phyloP scores from a whole-genome alignment of 176 grass and related monocot genomes.

The Avena eriantha region DNA sequence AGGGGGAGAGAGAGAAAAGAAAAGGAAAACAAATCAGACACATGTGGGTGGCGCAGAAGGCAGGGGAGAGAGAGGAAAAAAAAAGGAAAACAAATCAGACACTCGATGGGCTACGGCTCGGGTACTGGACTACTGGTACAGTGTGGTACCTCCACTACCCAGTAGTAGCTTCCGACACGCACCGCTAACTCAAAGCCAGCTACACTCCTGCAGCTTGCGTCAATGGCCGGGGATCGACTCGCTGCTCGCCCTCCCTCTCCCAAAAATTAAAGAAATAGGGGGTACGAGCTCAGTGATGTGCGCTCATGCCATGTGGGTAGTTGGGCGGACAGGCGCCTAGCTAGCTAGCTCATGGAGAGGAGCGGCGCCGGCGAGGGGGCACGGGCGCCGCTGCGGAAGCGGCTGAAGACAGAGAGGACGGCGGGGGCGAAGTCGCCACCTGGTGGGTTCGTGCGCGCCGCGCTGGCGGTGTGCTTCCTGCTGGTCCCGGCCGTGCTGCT shows the following conservation, averaged over 20 bases:
- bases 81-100: too few relatives aligned
- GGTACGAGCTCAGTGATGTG: background rate
- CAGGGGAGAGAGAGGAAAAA: too few relatives aligned
- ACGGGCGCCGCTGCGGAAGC: background rate
- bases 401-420: background rate
- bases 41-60: background rate
- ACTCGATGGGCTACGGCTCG: too few relatives aligned
- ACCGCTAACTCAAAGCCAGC: background rate
- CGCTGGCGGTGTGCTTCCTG: constrained; percentile 31
- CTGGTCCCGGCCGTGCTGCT: constrained; percentile 41
- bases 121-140: too few relatives aligned
- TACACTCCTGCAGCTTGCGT: constrained; percentile 13
- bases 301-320: background rate
- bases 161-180: background rate
- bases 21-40: too few relatives aligned
- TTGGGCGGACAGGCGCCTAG: background rate
- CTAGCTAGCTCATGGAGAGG: background rate
- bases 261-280: background rate
- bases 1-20: too few relatives aligned
- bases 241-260: background rate
- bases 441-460: background rate
- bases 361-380: background rate
- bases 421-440: background rate
- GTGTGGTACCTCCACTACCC: too few relatives aligned
- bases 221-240: background rate